These are phyloP conservation scores for Colletotrichum incanum DNA, from an alignment of 2,329 filamentous ascomycete species.

Conservation along the genomic window DNA sequence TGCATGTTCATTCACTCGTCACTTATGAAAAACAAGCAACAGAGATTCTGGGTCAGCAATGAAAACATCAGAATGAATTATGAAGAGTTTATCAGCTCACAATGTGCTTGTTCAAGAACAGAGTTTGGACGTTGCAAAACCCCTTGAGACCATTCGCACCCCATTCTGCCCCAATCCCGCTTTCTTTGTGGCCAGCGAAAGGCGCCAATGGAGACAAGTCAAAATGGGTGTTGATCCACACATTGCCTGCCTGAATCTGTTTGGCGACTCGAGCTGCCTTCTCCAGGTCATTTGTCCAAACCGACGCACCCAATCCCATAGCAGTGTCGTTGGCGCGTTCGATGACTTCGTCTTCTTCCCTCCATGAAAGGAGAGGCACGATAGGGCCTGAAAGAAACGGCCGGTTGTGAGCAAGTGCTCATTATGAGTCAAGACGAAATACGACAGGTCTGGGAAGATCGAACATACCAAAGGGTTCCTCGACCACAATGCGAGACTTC, in stretches of 20 bases:
- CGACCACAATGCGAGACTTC: constrained; percentile 27
- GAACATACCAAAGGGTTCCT: constrained; percentile 16
- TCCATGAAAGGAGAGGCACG: constrained; percentile 74
- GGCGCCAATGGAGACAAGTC: constrained; percentile 56
- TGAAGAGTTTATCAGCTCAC: neutral
- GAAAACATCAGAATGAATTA: too few relatives aligned
- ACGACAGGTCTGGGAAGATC: too few relatives aligned
- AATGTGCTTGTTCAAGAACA: constrained; percentile 44
- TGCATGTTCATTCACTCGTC: too few relatives aligned
- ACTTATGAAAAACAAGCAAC: too few relatives aligned
- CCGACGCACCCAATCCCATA: constrained; percentile 70
- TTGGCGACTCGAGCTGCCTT: constrained; percentile 67
- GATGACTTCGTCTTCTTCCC: constrained; percentile 72
- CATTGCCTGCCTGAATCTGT: constrained; percentile 69
- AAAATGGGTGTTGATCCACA: constrained; percentile 64
- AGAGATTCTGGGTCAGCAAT: too few relatives aligned
- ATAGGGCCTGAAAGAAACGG: constrained; percentile 65
- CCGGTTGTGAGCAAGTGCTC: neutral
- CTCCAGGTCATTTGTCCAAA: constrained; percentile 70
- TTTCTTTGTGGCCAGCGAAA: constrained; percentile 62
- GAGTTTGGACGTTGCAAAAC: constrained; percentile 52
- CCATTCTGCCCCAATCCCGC: constrained; percentile 60
- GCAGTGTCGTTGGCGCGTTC: constrained; percentile 67
- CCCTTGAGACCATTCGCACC: constrained; percentile 56
- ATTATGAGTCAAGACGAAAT: too few relatives aligned